Evolutionary conservation across 257 asterid genomes (phyloP).

Genomic region (Leonotis leonurus): DNA sequence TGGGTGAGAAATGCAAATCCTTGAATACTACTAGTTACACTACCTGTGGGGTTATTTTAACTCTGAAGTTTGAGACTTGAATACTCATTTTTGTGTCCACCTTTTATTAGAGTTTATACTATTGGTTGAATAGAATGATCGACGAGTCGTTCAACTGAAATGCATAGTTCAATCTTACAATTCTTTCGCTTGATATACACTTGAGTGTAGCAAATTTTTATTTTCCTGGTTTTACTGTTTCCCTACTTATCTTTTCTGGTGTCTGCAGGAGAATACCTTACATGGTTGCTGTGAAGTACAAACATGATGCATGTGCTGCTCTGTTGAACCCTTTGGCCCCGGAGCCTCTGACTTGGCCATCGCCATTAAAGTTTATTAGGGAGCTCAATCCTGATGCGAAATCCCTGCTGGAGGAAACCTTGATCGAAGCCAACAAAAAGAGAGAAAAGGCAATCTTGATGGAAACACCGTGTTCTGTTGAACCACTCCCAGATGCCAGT

Average conservation of each 20-base stretch:
- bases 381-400: conserved; percentile 69
- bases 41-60: too few species aligned
- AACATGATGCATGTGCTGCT: conserved; percentile 66
- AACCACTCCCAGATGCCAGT: conserved; percentile 24
- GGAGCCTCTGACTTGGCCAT: conserved; percentile 82
- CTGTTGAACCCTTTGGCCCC: conserved; percentile 71
- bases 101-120: neutral
- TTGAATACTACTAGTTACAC: too few species aligned
- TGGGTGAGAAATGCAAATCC: conserved; percentile 39
- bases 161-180: neutral
- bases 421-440: conserved; percentile 61
- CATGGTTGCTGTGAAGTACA: conserved; percentile 64
- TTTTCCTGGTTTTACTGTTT: neutral
- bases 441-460: conserved; percentile 56
- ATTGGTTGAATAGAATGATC: neutral
- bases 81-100: neutral
- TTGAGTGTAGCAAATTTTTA: too few species aligned
- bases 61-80: neutral
- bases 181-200: neutral
- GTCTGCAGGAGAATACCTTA: conserved; percentile 63
- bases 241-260: neutral
- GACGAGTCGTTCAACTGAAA: neutral
- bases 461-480: conserved; percentile 27
- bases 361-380: conserved; percentile 65
- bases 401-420: conserved; percentile 55